These are phyloP conservation scores for Solanum appendiculatum DNA, from an alignment of 257 asterid species.

Conservation along the genomic window DNA sequence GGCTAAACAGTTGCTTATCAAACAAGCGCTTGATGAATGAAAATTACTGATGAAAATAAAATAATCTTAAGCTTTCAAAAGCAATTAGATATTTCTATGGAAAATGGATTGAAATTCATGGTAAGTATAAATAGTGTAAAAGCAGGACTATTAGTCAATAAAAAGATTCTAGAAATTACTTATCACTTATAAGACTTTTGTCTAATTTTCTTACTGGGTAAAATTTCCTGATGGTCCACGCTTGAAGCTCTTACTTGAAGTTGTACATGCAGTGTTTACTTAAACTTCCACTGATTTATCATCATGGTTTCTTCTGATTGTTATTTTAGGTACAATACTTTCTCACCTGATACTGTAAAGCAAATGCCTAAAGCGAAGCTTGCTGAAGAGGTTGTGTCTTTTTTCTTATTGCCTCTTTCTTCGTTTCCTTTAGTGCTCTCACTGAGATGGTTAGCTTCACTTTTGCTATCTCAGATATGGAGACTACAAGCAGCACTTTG, in stretches of 20 bases:
- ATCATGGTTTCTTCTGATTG: neutral
- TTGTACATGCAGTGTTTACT: neutral
- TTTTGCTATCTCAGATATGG: conserved; percentile 46
- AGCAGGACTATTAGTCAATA: neutral
- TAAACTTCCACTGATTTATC: neutral
- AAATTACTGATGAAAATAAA: neutral
- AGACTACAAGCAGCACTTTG: conserved; percentile 69
- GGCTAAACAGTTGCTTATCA: neutral
- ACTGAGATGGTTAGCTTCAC: neutral
- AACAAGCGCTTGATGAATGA: neutral
- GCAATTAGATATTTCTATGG: neutral
- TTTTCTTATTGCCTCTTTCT: neutral
- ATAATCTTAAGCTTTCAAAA: neutral
- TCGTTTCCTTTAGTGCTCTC: neutral
- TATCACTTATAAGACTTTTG: neutral
- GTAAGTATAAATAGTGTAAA: neutral
- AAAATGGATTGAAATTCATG: too few relatives aligned
- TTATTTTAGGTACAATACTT: conserved; percentile 62
- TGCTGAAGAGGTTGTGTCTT: conserved; percentile 59
- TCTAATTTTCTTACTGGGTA: too few relatives aligned
- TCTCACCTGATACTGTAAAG: conserved; percentile 74
- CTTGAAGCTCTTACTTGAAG: neutral
- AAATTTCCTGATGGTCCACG: neutral
- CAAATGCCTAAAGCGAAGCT: conserved; percentile 85
- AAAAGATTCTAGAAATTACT: neutral